phyloP scores from a whole-genome alignment of 805 yeast species.

The Sugiyamaella smithiae region DNA sequence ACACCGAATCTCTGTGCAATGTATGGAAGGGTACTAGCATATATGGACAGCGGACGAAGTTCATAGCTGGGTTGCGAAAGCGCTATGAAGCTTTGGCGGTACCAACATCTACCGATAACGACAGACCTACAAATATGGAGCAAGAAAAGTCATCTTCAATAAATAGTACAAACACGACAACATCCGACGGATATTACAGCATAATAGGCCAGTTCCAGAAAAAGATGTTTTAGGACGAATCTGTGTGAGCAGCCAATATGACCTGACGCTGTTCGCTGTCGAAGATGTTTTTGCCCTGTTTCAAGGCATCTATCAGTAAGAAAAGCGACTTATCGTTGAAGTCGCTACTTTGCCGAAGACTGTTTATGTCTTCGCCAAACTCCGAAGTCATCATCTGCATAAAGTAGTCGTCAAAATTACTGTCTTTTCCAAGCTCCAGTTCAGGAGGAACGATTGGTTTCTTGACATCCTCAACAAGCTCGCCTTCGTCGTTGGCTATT shows the following conservation, averaged over 20 bases:
- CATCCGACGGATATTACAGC: slow-evolving; percentile 17
- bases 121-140: not conserved
- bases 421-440: slow-evolving; percentile 5
- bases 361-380: slow-evolving; percentile 43
- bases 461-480: not conserved
- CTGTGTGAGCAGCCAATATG: slow-evolving; percentile 11
- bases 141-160: not conserved
- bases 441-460: slow-evolving; percentile 13
- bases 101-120: slow-evolving; percentile 5
- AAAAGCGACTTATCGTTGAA: slow-evolving; percentile 37
- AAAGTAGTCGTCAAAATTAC: slow-evolving; percentile 38
- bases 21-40: slow-evolving; percentile 30
- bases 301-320: slow-evolving; percentile 36
- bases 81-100: slow-evolving; percentile 19
- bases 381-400: slow-evolving; percentile 45
- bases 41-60: slow-evolving; percentile 20
- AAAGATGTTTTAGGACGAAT: slow-evolving; percentile 19
- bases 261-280: slow-evolving; percentile 30
- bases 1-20: slow-evolving; percentile 15
- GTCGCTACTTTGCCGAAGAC: slow-evolving; percentile 43
- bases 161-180: not conserved
- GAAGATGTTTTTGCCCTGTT: slow-evolving; percentile 39
- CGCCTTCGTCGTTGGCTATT: not conserved
- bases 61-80: slow-evolving; percentile 24
- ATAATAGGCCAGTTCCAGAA: slow-evolving; percentile 23